These are phyloP conservation scores for Ganoderma resinaceum DNA, from an alignment of 1,284 basidiomycete species.

Conservation along the genomic window DNA sequence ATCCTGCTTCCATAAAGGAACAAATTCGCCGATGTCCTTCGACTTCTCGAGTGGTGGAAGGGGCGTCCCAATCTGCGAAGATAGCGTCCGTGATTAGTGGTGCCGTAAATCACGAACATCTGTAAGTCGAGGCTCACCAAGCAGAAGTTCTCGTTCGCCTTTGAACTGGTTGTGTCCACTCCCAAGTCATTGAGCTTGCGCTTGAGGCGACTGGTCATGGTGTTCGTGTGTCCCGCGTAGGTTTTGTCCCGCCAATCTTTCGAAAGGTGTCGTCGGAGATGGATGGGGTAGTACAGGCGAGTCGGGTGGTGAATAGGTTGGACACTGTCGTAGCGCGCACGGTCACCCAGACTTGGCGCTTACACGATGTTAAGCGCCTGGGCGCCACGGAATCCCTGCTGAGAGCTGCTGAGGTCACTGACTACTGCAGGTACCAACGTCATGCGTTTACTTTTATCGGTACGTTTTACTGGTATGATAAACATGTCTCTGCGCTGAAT, in stretches of 20 bases:
- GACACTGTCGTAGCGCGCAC: too few species aligned
- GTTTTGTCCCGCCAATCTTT: neutral
- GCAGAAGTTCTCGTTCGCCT: conserved; percentile 88
- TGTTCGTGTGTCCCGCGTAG: neutral
- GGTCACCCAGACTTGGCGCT: too few species aligned
- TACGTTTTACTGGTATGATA: too few species aligned
- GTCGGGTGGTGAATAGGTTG: too few species aligned
- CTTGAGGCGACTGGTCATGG: conserved; percentile 68
- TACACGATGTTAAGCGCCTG: too few species aligned
- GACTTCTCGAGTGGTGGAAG: conserved; percentile 88
- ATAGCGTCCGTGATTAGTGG: neutral
- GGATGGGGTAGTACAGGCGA: neutral
- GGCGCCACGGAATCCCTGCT: too few species aligned
- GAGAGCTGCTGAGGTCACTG: too few species aligned
- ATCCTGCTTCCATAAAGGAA: conserved; percentile 98
- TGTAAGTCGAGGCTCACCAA: conserved; percentile 56
- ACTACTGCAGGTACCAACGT: too few species aligned
- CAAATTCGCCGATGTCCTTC: conserved; percentile 91
- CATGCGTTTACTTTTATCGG: too few species aligned
- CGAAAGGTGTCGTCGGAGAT: neutral
- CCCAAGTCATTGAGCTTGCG: conserved; percentile 85
- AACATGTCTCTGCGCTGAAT: too few species aligned
- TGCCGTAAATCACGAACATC: neutral
- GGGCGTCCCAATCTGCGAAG: conserved; percentile 85
- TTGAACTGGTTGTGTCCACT: conserved; percentile 71